Base-by-base conservation (phyloP, 129 eudicot species). In the Helichrysum umbraculigerum region DNA sequence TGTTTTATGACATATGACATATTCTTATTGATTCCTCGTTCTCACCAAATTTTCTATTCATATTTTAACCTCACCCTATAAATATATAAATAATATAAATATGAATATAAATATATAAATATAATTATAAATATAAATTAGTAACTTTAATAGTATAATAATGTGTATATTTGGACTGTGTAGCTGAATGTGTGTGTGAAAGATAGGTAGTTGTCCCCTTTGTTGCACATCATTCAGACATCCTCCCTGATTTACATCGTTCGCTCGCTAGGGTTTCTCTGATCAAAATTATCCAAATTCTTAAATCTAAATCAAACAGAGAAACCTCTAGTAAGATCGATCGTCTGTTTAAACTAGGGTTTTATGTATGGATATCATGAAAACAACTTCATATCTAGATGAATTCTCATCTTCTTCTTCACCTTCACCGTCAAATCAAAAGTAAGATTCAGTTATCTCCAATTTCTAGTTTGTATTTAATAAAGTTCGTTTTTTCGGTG, bases 201-300 rank as follows among this genome's bases (percentile, higher is more conserved):
- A 34, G 78, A 65, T 72, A 57, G 72, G 52, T 74, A 69, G 30
- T 57, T 80, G 84, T 68, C 73, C 72, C 73, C 71, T 74, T 68
- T 61, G 69, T 68, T 61, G 69, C 74, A 52, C 62, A 73, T 73
- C 79, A 73, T 69, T 75, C 81, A 71, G 81, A 71, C 85, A 81
- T 28, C 81, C 35, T 72, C 25, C 76, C 73, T 67, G 76, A 69
- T 81, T 81, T 4, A 71, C 77, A 72, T 75, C 78, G 8, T 41
- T 71, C 56, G 21, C 83, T 80, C 44, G 79, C 80, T 81, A 81
- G 85, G 81, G 85, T 81, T 81, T 81, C 73, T 81, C 81, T 76
- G 34, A 71, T 47, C 72, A 34, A 4, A 66, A 47, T 63, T 29
- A 47, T 6, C 66, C 14, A 58, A 64, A 8, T 71, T 70, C 51